Percentiles rank a stretch among this genome's conserved stretches.
Conservation (phyloP, 306 rosid genomes). For the Spatholobus suberectus region DNA sequence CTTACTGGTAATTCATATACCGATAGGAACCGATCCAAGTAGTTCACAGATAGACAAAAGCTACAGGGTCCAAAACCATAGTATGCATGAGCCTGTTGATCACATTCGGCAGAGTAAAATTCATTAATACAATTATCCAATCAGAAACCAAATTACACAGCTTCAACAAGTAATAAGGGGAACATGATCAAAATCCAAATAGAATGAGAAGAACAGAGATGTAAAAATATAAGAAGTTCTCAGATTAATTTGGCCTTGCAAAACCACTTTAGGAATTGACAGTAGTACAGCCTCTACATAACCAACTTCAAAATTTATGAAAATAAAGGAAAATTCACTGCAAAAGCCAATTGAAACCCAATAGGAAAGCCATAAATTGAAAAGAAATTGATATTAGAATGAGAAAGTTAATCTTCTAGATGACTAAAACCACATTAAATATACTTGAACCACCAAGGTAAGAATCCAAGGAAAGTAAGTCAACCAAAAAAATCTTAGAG, state of each 20-base stretch:
- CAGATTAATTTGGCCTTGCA: neutral
- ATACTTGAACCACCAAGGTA: slow-evolving; percentile 2
- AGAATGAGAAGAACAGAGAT: neutral
- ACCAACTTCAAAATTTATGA: neutral
- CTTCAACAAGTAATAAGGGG: slow-evolving; percentile 2
- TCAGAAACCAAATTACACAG: slow-evolving; percentile 24
- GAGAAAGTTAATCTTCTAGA: no score
- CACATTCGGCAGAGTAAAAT: slow-evolving; percentile 32
- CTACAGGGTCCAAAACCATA: slow-evolving; percentile 64
- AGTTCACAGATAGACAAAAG: slow-evolving; percentile 69
- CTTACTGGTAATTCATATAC: slow-evolving; percentile 66
- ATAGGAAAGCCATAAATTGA: slow-evolving; percentile 15
- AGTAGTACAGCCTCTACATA: neutral
- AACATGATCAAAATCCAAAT: neutral
- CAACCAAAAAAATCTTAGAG: neutral
- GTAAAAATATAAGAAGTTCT: slow-evolving; percentile 19
- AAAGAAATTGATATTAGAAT: neutral
- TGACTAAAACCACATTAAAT: neutral
- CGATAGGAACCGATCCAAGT: slow-evolving; percentile 84
- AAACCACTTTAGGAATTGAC: neutral
- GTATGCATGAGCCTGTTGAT: slow-evolving; percentile 66
- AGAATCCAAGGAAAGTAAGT: neutral
- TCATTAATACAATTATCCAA: slow-evolving; percentile 25
- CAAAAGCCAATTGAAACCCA: slow-evolving; percentile 2
- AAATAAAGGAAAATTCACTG: neutral